Evolutionary conservation across 257 asterid species (phyloP).

Genomic region (Scutellaria galericulata): DNA sequence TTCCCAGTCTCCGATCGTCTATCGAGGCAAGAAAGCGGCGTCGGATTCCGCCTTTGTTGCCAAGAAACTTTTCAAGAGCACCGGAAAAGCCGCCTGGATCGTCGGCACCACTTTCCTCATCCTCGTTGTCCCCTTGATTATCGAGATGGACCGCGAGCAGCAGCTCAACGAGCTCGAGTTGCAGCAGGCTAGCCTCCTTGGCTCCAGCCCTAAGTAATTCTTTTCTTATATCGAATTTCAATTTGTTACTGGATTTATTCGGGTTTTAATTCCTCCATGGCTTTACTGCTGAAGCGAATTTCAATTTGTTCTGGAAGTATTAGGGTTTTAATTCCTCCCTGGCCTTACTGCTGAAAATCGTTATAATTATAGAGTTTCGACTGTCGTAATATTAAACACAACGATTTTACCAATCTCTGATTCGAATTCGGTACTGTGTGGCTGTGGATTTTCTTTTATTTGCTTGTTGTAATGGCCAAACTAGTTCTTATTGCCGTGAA

Average conservation of each 20-base stretch:
- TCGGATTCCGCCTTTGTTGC: slow-evolving; percentile 65
- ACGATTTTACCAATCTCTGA: not conserved
- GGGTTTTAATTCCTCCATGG: no score
- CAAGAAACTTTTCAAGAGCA: slow-evolving; percentile 69
- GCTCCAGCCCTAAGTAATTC: slow-evolving; percentile 54
- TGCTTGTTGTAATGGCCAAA: not conserved
- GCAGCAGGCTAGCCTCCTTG: slow-evolving; percentile 88
- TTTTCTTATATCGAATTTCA: no score
- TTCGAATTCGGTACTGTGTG: not conserved
- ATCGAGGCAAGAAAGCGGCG: slow-evolving; percentile 74
- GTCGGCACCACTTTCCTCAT: slow-evolving; percentile 78
- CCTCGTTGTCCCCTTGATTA: slow-evolving; percentile 75
- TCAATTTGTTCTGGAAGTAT: not conserved
- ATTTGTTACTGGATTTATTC: no score
- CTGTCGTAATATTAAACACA: not conserved
- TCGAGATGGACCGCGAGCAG: slow-evolving; percentile 88
- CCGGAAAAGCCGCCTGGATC: slow-evolving; percentile 94
- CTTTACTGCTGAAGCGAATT: no score
- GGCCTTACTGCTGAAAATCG: slow-evolving; percentile 6
- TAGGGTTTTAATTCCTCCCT: not conserved
- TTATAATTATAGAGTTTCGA: slow-evolving; percentile 8
- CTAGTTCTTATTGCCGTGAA: not conserved
- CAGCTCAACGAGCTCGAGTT: slow-evolving; percentile 75
- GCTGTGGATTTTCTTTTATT: not conserved
- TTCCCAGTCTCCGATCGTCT: slow-evolving; percentile 62